phyloP scores from a whole-genome alignment of 2,329 filamentous ascomycete species.

The Stagonosporopsis chrysanthemi region DNA sequence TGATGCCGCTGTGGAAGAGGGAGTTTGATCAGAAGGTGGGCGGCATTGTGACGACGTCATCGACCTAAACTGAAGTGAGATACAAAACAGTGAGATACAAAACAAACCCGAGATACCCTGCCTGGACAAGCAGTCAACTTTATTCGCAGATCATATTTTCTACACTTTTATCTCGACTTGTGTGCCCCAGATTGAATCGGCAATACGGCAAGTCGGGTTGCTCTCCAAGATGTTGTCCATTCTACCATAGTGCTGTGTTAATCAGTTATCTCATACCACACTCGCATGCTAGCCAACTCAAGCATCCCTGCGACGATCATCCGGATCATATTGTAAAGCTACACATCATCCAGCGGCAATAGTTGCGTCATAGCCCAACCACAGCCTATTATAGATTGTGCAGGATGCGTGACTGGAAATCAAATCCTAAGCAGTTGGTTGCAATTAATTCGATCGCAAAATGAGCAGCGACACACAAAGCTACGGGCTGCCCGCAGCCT shows the following conservation, averaged over 20 bases:
- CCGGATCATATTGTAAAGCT: background rate
- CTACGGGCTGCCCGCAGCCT: too few species aligned
- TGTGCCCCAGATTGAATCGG: background rate
- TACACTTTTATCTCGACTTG: background rate
- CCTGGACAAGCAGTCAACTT: background rate
- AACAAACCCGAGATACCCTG: background rate
- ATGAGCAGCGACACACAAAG: too few species aligned
- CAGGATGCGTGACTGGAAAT: too few species aligned
- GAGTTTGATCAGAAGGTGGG: slow-evolving; percentile 35
- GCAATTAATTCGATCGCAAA: too few species aligned
- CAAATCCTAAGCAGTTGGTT: too few species aligned
- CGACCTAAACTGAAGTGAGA: background rate
- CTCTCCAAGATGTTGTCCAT: background rate
- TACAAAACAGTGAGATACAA: too few species aligned
- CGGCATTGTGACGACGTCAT: slow-evolving; percentile 28
- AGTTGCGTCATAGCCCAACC: too few species aligned
- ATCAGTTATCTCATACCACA: background rate
- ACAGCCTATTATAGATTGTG: too few species aligned
- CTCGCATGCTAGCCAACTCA: background rate
- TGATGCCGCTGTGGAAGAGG: slow-evolving; percentile 47
- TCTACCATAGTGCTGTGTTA: background rate
- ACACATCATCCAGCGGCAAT: too few species aligned
- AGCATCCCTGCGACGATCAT: slow-evolving; percentile 1
- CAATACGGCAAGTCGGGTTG: too few species aligned
- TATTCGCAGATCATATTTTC: background rate